phyloP scores from a whole-genome alignment of 1,139 yeast species.

The Yarrowia galli region DNA sequence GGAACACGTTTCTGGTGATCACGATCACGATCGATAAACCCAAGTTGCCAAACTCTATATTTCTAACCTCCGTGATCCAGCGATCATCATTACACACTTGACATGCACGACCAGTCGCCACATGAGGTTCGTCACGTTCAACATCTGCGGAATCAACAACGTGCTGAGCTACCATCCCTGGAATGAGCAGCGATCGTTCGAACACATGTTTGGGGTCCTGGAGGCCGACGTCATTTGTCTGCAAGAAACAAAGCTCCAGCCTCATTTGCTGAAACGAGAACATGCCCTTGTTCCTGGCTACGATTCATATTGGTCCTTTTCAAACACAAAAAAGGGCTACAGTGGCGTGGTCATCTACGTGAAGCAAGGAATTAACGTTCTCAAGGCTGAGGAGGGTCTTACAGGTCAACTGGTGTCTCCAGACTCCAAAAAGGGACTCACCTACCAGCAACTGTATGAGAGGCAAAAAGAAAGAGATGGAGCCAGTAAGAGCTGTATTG shows the following conservation, averaged over 20 bases:
- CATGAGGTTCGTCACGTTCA: slow-evolving; percentile 64
- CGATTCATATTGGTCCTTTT: slow-evolving; percentile 72
- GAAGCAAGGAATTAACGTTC: slow-evolving; percentile 57
- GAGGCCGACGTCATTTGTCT: slow-evolving; percentile 80
- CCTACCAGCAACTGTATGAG: slow-evolving; percentile 13
- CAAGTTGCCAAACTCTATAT: too few relatives aligned
- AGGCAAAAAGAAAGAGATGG: slow-evolving; percentile 6
- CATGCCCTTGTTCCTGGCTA: slow-evolving; percentile 68
- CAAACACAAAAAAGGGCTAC: slow-evolving; percentile 71
- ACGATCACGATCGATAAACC: too few relatives aligned
- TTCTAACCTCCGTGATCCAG: background rate
- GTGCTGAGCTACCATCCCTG: slow-evolving; percentile 84
- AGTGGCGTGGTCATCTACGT: slow-evolving; percentile 92
- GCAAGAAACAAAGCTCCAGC: slow-evolving; percentile 82
- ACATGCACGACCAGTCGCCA: background rate
- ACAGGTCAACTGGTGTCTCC: slow-evolving; percentile 66
- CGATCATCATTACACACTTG: background rate
- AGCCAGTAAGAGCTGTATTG: slow-evolving; percentile 55
- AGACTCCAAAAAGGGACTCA: slow-evolving; percentile 42
- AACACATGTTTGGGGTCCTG: slow-evolving; percentile 60
- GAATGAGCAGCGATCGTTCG: slow-evolving; percentile 62
- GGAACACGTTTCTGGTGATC: too few relatives aligned
- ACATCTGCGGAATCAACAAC: slow-evolving; percentile 85
- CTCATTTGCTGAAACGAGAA: slow-evolving; percentile 55
- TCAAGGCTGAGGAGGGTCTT: slow-evolving; percentile 88